Evolutionary conservation across 2,329 filamentous ascomycete genomes (phyloP).

Genomic region (Fusarium sp.): DNA sequence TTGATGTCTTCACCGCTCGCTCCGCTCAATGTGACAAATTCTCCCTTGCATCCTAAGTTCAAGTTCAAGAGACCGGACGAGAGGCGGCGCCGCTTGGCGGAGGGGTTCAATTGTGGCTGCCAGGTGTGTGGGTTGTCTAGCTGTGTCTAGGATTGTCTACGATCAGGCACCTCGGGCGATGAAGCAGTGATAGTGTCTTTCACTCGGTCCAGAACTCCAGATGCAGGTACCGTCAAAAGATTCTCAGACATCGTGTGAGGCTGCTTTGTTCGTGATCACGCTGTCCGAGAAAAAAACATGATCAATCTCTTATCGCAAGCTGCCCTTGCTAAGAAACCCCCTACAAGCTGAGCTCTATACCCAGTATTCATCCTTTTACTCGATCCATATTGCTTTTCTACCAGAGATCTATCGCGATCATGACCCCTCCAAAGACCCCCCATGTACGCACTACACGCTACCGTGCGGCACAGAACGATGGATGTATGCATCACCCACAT

Average conservation of each 20-base stretch:
- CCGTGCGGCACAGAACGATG: slow-evolving; percentile 22
- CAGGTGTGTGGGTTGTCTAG: slow-evolving; percentile 30
- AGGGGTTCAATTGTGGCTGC: slow-evolving; percentile 1
- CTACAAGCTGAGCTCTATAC: slow-evolving; percentile 11
- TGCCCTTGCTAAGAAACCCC: slow-evolving; percentile 6
- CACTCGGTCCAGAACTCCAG: background rate
- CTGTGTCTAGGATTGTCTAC: slow-evolving; percentile 23
- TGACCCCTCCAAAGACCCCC: slow-evolving; percentile 1
- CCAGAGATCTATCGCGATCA: slow-evolving; percentile 35
- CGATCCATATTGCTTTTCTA: slow-evolving; percentile 18
- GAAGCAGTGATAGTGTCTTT: background rate
- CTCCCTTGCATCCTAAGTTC: slow-evolving; percentile 35
- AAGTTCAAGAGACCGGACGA: slow-evolving; percentile 5
- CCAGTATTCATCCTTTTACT: slow-evolving; percentile 13
- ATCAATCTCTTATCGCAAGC: slow-evolving; percentile 26
- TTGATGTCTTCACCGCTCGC: slow-evolving; percentile 36
- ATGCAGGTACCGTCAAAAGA: slow-evolving; percentile 17
- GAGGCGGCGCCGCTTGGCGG: slow-evolving; percentile 29
- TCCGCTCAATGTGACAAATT: slow-evolving; percentile 27
- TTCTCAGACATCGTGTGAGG: slow-evolving; percentile 12
- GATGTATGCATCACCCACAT: slow-evolving; percentile 34
- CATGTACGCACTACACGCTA: slow-evolving; percentile 13
- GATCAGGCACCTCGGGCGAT: slow-evolving; percentile 19
- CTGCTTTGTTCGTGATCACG: slow-evolving; percentile 25
- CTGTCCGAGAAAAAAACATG: slow-evolving; percentile 2